Evolutionary conservation across 257 asterid species (phyloP), one percentile per base, ranked within the genome.

Genomic region (Ballota nigra): DNA sequence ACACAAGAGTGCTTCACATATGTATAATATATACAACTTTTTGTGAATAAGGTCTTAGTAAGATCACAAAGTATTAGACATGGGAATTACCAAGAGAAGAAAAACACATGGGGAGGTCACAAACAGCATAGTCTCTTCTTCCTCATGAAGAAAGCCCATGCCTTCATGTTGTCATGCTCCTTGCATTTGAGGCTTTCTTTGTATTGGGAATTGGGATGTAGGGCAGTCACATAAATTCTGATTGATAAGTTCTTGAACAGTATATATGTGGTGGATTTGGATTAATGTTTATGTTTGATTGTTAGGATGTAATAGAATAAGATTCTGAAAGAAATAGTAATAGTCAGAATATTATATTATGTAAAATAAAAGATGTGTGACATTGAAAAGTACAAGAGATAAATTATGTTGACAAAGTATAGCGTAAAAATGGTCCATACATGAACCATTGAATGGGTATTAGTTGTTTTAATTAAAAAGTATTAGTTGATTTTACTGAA

Each of bases 51-150:
- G 38, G 78, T 53, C 57, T 71, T 70, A 19, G 5, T 0, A 13
- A 41, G 51, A 41, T 41, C 13, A 41, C 16, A 1, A 73, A 36
- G 11, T 13, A 24, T 53, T 68, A 55, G 81, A 77, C 78, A 81
- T 80, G 78, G 66, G 82, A 65, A 52, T 65, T 70, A 75, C 80
- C 83, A 78, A 85, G 82, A 78, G 86, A 80, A 75, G 59, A 64
- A 72, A 63, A 78, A 77, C 86, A 82, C 86, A 79, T 75, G 79
- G 70, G 65, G 52, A 51, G 81, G 82, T 80, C 84, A 83, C 83
- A 51, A 65, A 73, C 55, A 60, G 81, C 76, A 60, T 64, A 73
- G 66, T 77, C 36, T 72, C 83, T 68, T 75, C 77, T 80, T 34
- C 63, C 63, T 62, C 75, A 69, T 78, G 80, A 36, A 79, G 76